A percentile compares a stretch with the other conserved stretches of the same genome.
Conservation (phyloP, 306 rosid genomes). For the Datisca glomerata region DNA sequence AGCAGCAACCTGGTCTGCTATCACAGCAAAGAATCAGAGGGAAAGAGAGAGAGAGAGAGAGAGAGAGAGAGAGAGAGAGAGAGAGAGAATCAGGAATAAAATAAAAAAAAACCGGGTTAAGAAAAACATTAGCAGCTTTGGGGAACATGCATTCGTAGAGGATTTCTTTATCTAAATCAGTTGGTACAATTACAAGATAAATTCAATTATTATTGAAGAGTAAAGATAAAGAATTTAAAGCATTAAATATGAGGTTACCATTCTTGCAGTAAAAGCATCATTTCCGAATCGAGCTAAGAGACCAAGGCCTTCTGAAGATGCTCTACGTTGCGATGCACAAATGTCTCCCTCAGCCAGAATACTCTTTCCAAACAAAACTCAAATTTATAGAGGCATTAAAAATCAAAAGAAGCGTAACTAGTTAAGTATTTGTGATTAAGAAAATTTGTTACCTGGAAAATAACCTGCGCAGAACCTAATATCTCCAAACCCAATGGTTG, state of each 20-base stretch:
- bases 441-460: conserved; percentile 49
- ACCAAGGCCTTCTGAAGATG: conserved; percentile 86
- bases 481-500: conserved; percentile 66
- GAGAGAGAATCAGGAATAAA: background rate
- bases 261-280: conserved; percentile 86
- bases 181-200: too few species aligned
- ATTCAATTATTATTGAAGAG: too few species aligned
- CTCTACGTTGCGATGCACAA: conserved; percentile 81
- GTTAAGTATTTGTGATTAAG: conserved; percentile 1
- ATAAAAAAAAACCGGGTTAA: background rate
- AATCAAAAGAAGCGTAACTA: conserved; percentile 2
- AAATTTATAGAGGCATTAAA: conserved; percentile 5
- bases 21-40: conserved; percentile 14
- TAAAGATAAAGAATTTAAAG: too few species aligned
- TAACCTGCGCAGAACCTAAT: conserved; percentile 66
- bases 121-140: too few species aligned
- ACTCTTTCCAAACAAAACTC: conserved; percentile 48
- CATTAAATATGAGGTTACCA: too few species aligned
- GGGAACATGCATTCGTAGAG: too few species aligned
- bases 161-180: too few species aligned
- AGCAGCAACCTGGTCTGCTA: conserved; percentile 76
- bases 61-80: conserved; percentile 4
- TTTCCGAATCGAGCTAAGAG: conserved; percentile 91
- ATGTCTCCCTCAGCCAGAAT: conserved; percentile 88
- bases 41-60: conserved; percentile 12